phyloP scores from a whole-genome alignment of 2,329 filamentous ascomycete genomes.

The Colletotrichum sansevieriae region DNA sequence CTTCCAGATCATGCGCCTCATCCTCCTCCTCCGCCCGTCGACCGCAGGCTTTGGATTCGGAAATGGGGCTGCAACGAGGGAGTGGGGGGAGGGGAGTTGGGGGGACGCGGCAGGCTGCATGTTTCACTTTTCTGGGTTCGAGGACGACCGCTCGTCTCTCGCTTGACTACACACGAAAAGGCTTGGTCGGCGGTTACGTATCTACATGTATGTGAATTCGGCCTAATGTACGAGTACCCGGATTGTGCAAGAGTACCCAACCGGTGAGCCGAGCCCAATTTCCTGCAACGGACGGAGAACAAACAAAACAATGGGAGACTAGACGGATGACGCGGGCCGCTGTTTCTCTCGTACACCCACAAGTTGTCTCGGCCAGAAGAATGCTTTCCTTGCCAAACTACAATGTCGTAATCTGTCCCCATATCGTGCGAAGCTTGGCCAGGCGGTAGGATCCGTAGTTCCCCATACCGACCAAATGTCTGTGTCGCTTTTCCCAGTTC shows the following conservation, averaged over 20 bases:
- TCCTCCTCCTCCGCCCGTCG: background rate
- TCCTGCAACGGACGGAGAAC: background rate
- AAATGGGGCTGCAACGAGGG: background rate
- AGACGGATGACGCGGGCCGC: background rate
- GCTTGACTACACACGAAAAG: constrained; percentile 6
- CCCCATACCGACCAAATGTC: constrained; percentile 5
- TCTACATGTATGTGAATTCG: too few species aligned
- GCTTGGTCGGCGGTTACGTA: background rate
- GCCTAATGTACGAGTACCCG: background rate
- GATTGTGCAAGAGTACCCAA: too few species aligned
- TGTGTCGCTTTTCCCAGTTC: background rate
- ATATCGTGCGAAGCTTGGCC: constrained; percentile 13
- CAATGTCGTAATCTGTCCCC: background rate
- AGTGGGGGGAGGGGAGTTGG: background rate
- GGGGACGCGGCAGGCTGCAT: constrained; percentile 20
- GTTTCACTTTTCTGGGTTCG: constrained; percentile 17
- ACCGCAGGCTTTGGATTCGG: constrained; percentile 3
- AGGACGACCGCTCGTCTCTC: constrained; percentile 16
- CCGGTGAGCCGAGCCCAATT: too few species aligned
- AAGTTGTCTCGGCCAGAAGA: constrained; percentile 9
- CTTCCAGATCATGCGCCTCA: constrained; percentile 13
- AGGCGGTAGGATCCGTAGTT: constrained; percentile 3
- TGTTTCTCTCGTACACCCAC: constrained; percentile 8
- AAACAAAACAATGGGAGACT: constrained; percentile 4
- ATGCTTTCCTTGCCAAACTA: background rate